Base-by-base conservation (phyloP, 495 filamentous ascomycete genomes). In the Apiosordaria backusii region DNA sequence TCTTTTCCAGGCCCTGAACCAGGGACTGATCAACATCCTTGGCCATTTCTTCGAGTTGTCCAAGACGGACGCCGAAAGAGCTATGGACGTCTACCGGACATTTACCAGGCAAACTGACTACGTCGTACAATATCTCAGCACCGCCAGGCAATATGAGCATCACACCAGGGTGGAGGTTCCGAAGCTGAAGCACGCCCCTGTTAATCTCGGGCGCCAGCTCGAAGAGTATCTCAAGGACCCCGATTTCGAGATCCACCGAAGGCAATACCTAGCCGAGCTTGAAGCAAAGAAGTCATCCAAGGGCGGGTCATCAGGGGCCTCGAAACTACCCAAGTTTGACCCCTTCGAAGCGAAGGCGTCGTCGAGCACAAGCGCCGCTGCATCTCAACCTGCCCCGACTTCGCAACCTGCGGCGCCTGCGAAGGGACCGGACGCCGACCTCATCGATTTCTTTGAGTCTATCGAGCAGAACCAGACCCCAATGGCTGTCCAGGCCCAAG, bases 1-100 rank as follows among this genome's bases (percentile, higher is more conserved):
- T 4, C 82, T 99, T 53, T 99, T 96, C 77, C 91, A 95, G 68
- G 91, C 96, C 45, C 89, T 97, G 82, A 99, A 99, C 70, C 93
- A 98, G 79, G 95, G 90, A 23, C 94, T 96, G 69, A 98, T 99
- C 79, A 99, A 96, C 77, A 91, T 99, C 65, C 84, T 99, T 62
- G 92, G 95, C 68, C 93, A 96, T 74, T 99, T 96, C 75, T 98
- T 99, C 70, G 95, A 99, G 78, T 94, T 99, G 92, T 97, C 96
- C 61, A 89, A 89, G 63, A 86, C 89, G 45, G 96, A 99, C 78
- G 96, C 96, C 60, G 90, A 96, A 75, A 87, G 93, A 54, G 96
- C 95, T 50, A 84, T 99, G 72, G 84, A 87, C 60, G 97, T 99
- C 21, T 99, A 99, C 77, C 92, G 92, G 72, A 90, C 86, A 2